Evolutionary conservation across 257 asterid genomes (phyloP).

Genomic region (Solanum piurae): DNA sequence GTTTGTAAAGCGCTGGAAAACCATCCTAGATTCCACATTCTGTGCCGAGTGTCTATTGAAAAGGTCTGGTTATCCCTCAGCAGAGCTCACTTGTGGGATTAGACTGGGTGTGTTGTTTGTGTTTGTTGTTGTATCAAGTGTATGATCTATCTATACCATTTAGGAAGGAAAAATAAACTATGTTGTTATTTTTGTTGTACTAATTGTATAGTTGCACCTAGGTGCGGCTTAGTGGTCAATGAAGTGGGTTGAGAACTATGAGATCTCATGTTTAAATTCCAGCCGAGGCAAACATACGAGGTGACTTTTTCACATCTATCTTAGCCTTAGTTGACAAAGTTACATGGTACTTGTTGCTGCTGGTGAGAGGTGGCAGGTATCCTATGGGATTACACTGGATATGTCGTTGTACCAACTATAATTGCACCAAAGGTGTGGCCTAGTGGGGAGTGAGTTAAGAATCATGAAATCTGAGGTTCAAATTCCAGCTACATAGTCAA

Average conservation of each 20-base stretch:
- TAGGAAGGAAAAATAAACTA: neutral
- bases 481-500: neutral
- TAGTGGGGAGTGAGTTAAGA: neutral
- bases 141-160: neutral
- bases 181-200: neutral
- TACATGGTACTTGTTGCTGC: neutral
- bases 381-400: neutral
- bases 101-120: neutral
- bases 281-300: neutral
- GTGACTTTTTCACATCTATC: neutral
- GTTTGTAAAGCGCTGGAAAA: neutral
- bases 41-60: neutral
- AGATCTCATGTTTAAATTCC: neutral
- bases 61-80: neutral
- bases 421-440: neutral
- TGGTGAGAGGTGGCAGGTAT: neutral
- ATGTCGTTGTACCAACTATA: neutral
- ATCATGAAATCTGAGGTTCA: neutral
- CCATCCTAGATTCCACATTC: neutral
- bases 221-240: neutral
- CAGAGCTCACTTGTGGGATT: neutral
- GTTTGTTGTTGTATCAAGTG: neutral
- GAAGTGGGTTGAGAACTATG: neutral
- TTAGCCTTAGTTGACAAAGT: neutral
- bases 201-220: neutral